Base-by-base conservation (phyloP, 805 yeast species). In the Priceomyces medius region DNA sequence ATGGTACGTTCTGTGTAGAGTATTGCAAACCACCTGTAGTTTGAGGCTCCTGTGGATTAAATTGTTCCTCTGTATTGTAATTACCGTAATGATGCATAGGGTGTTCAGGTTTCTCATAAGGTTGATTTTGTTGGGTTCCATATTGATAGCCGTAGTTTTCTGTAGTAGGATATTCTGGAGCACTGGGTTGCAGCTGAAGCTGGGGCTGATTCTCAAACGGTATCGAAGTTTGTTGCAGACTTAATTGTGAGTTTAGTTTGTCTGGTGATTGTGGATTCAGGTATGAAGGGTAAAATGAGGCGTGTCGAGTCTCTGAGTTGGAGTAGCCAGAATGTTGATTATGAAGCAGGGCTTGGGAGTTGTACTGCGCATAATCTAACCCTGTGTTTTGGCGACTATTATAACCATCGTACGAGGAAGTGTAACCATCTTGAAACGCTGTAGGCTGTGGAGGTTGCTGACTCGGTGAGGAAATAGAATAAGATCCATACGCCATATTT, bases 401-500 rank as follows among this genome's bases (percentile, higher is more conserved):
- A 20, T 31, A 31, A 5, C 16, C 20, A n/a, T 26, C 29, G n/a
- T n/a, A 5, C 5, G 29, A 14, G 10, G 29, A n/a, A 31, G 6
- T 31, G 13, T 31, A 31, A 9, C 4, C 21, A 19, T 17, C 21
- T 9, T 12, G 34, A 17, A 17, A 31, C 6, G 18, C 16, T 6
- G 28, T 16, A 3, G 26, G 28, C 13, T 13, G 7, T 14, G 27
- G 29, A 3, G 7, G 19, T 20, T 35, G 29, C 12, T 12, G 14
- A 18, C 10, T 19, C 19, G 43, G 39, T 19, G 34, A 31, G n/a
- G 48, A 32, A 16, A 51, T 43, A 14, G 49, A 36, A 32, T 66
- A 71, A 41, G 50, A 57, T 5, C 63, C 61, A 49, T 66, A 68
- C 1, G 72, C 74, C 45, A 58, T 55, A 41, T 49, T 56, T 44